phyloP scores from a whole-genome alignment of 176 grass and related monocot genomes.

The Carex littledalei region DNA sequence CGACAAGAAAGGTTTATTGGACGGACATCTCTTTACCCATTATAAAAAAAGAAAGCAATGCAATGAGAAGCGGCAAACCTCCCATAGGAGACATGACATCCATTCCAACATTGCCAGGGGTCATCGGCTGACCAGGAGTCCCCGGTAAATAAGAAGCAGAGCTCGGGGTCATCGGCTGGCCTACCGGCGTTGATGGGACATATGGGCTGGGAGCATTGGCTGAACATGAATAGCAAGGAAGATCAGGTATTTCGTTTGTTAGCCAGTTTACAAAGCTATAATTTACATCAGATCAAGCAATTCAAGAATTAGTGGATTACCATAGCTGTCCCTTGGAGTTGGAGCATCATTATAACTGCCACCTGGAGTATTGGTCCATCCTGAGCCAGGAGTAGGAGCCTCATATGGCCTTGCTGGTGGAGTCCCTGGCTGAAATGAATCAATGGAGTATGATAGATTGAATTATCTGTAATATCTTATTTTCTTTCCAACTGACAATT shows the following conservation, averaged over 20 bases:
- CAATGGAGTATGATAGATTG: neutral
- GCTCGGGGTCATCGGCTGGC: constrained; percentile 92
- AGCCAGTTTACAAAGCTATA: constrained; percentile 2
- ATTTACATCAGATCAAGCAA: neutral
- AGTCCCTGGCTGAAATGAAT: constrained; percentile 57
- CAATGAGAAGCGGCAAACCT: constrained; percentile 32
- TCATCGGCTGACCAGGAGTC: constrained; percentile 97
- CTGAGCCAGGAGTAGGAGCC: constrained; percentile 95
- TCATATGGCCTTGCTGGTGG: constrained; percentile 91
- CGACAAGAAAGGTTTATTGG: too few species aligned
- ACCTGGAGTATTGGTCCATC: constrained; percentile 95
- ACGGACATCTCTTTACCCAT: neutral
- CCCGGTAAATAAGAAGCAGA: constrained; percentile 90
- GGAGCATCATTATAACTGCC: constrained; percentile 74
- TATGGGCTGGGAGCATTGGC: constrained; percentile 94
- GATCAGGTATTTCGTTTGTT: neutral
- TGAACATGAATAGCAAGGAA: constrained; percentile 20
- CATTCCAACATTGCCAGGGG: constrained; percentile 93
- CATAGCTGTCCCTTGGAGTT: constrained; percentile 87
- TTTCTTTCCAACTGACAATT: too few species aligned
- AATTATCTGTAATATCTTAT: too few species aligned
- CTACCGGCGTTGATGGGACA: constrained; percentile 82
- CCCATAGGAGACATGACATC: constrained; percentile 93
- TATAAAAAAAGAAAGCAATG: neutral
- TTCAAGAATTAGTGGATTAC: constrained; percentile 38